Base-by-base conservation (phyloP, 257 asterid genomes). In the Ajuga chamaepitys region DNA sequence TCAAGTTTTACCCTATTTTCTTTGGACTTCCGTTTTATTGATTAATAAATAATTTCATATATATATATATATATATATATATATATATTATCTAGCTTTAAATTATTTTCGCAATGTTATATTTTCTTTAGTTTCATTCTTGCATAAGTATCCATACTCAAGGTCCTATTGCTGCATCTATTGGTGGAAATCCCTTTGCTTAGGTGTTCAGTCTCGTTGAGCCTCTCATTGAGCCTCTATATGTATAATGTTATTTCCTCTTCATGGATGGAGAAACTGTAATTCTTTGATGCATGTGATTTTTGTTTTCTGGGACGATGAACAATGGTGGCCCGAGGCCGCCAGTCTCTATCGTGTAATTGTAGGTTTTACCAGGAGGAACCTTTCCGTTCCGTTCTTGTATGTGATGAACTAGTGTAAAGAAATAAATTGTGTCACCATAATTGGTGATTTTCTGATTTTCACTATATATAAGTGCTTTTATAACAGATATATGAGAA, bases 121-220 rank as follows among this genome's bases (percentile, higher is more conserved):
- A 0, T 22, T 60, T 22, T 40, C 10, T 10, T 17, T 61, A 38
- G n/a, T 35, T 42, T 2, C n/a, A 18, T 64, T 52, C 74, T 71
- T 83, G 83, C 86, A 89, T 95, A 88, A 85, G 61, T 38, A 74
- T 80, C 56, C 81, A 82, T 24, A 70, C 80, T 46, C 83, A 80
- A 65, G 95, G 94, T 61, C 86, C 80, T 28, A 83, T 82, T 64
- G 89, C 88, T 64, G 89, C 88, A 17, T 78, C 91, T 21, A 70
- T 81, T 46, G 89, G 89, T 50, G 92, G 95, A 65, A 87, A 89
- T 57, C 97, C 97, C 13, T 89, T 89, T 57, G 89, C 92, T 11
- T 86, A 81, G 77, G 25, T n/a, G 44, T 12, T 46, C 55, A 10
- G 47, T 28, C 25, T 35, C 32, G 3, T 62, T 24, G 4, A 44